Evolutionary conservation across 768 basidiomycete species (phyloP), one percentile per base, ranked within the genome.

Genomic region (Hericium alpestre): DNA sequence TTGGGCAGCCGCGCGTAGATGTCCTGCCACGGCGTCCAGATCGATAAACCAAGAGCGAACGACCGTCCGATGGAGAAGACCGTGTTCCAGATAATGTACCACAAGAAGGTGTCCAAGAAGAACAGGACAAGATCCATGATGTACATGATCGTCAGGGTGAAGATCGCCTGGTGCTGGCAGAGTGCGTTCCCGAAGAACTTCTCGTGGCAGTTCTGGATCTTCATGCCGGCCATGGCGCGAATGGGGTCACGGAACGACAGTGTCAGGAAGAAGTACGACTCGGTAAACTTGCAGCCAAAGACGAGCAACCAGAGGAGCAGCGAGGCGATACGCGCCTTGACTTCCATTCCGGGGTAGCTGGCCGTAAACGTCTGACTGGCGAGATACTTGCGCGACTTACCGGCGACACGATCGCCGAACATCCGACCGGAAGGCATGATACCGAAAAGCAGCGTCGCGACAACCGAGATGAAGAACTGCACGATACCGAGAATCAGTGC

Each of bases 61-160:
- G 86, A 89, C 55, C 94, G 80, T 22, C 76, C 87, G 64, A 94
- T 90, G 66, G 86, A 88, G 74, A 90, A 89, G 56, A 93, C 89
- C 10, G 93, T 94, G 71, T 97, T 97, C 95, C 95, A 97, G 68
- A 97, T 97, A 74, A 98, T 94, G 68, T 94, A 99, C 96, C 96
- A 99, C 32, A 99, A 74, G 87, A 97, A 99, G 7, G 96, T 99
- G 74, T 99, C 96, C 71, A 99, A 78, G 82, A 98, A 99, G 81
- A 91, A 99, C 48, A 99, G 81, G 53, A 87, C 83, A 50, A 99
- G 74, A 67, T 98, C 96, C 95, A 98, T 97, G 76, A 96, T 75
- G 69, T 93, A 98, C 95, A 97, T 99, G 76, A 97, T 88, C 56
- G 96, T 83, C 67, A 99, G 72, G 9, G 95, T 87, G 72, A 98